These are phyloP conservation scores for Aspergillus aculeatus DNA, from an alignment of 2,329 filamentous ascomycete genomes.

Conservation along the genomic window DNA sequence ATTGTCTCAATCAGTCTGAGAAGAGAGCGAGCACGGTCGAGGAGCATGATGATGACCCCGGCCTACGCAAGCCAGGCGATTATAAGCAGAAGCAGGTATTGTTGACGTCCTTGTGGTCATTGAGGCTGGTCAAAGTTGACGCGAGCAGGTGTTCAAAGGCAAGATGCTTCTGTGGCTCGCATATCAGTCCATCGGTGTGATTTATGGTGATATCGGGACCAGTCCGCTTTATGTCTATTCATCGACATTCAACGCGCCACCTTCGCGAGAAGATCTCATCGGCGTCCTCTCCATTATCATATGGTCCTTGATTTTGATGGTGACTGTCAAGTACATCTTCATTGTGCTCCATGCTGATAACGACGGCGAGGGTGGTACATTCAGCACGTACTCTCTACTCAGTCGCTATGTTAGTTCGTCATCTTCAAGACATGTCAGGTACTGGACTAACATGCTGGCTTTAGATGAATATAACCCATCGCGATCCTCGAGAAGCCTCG, in stretches of 20 bases:
- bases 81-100: slow-evolving; percentile 5
- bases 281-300: slow-evolving; percentile 56
- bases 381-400: slow-evolving; percentile 54
- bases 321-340: slow-evolving; percentile 57
- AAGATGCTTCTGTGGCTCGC: slow-evolving; percentile 41
- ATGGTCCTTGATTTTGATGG: slow-evolving; percentile 57
- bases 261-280: slow-evolving; percentile 49
- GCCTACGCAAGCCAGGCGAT: slow-evolving; percentile 12
- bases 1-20: background rate
- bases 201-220: slow-evolving; percentile 61
- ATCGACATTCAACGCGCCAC: slow-evolving; percentile 50
- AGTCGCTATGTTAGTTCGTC: slow-evolving; percentile 49
- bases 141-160: slow-evolving; percentile 10
- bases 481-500: slow-evolving; percentile 51
- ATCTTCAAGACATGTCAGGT: background rate
- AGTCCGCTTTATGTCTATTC: slow-evolving; percentile 59
- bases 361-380: slow-evolving; percentile 59
- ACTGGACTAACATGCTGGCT: background rate
- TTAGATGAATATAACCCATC: slow-evolving; percentile 53
- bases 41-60: slow-evolving; percentile 14
- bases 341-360: slow-evolving; percentile 56
- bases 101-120: background rate
- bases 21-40: background rate
- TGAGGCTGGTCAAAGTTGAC: background rate
- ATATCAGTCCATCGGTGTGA: slow-evolving; percentile 58